Conservation (phyloP, 495 filamentous ascomycete species). For the Xylaria telfairii region DNA sequence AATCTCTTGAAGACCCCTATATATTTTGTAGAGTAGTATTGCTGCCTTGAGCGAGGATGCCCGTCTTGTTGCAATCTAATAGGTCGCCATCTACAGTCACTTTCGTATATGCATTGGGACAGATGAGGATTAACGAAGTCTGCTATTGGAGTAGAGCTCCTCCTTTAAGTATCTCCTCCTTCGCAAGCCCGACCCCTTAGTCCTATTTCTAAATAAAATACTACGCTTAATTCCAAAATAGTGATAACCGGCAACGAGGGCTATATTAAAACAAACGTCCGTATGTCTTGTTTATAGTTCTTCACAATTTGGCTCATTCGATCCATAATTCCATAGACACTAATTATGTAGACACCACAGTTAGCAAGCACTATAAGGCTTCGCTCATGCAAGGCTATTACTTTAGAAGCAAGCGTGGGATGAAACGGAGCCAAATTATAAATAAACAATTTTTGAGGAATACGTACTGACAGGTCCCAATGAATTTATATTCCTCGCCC, state of each 20-base stretch:
- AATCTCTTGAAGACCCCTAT: constrained; percentile 11
- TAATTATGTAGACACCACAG: background rate
- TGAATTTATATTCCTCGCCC: background rate
- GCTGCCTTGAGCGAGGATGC: constrained; percentile 8
- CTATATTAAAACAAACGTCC: background rate
- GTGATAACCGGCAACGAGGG: background rate
- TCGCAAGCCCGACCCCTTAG: no score
- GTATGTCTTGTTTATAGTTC: background rate
- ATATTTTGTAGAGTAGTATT: constrained; percentile 18
- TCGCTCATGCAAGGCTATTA: background rate
- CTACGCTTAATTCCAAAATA: background rate
- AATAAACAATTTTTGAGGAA: background rate
- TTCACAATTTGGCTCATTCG: background rate
- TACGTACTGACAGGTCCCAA: constrained; percentile 2
- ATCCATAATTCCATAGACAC: background rate
- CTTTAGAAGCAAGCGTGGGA: background rate
- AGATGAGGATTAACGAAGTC: no score
- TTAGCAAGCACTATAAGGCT: background rate
- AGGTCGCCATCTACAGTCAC: constrained; percentile 9
- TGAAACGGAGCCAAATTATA: background rate
- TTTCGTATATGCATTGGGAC: constrained; percentile 6
- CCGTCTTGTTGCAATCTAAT: constrained; percentile 16
- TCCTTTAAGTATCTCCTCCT: no score
- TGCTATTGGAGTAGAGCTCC: no score
- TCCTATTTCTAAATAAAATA: no score